Evolutionary conservation across 148 eudicot genomes (phyloP), one percentile per base, ranked within the genome.

Genomic region (Vaccinium myrtillus): DNA sequence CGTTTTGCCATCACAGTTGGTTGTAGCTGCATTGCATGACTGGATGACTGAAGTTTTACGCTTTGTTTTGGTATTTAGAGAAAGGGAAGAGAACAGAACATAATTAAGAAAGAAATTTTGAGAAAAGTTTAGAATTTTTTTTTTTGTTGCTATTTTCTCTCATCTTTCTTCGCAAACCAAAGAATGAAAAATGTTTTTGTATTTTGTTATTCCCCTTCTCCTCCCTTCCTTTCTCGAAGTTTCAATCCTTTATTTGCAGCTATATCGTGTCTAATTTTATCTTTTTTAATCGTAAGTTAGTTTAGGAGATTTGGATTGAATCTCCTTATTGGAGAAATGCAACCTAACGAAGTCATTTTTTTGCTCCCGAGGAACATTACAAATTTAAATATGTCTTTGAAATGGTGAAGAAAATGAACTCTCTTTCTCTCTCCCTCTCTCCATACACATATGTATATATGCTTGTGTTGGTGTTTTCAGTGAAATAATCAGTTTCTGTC

Each of bases 291-390:
- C 4, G 11, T 36, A 15, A 27, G 74, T 69, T 73, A 30, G 49
- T 6, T 32, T 21, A 71, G 75, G 77, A 36, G 48, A 16, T 73
- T 39, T 36, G 77, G 49, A 39, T 56, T 59, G 23, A 59, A 73
- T 73, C 77, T 73, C 77, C 39, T 16, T 73, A 73, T 32, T 39
- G 49, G 23, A 39, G 77, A 6, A 73, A 73, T 73, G 77, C 50
- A 32, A 11, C 77, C 49, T 30, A 73, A 73, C 18, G 18, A 27
- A 39, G 21, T 39, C 36, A 30, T 50, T 70, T 11, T 10, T 21
- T 73, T 39, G 49, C 49, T 73, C 36, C 75, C 13, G 9, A 27
- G 13, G 70, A 5, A 23, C 27, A 13, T 70, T 23, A 27, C 43
- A 70, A 70, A n/a, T 65, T 65, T 30, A 70, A 69, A 18, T 46